phyloP scores from a whole-genome alignment of 495 filamentous ascomycete species.

The Neohortaea acidophila region DNA sequence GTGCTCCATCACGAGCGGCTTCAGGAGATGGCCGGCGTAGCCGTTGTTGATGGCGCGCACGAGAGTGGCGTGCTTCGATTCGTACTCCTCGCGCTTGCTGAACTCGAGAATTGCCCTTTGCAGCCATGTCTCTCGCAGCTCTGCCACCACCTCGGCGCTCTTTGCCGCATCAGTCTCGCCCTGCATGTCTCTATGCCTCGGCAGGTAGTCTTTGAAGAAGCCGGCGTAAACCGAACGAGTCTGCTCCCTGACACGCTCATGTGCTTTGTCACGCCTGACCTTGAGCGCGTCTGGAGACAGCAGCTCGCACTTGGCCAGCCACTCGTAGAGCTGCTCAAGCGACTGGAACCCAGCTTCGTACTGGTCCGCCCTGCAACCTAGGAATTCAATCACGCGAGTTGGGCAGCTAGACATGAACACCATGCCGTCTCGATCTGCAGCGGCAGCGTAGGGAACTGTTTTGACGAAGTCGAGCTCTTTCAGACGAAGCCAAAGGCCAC shows the following conservation, averaged over 20 bases:
- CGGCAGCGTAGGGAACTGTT: background rate
- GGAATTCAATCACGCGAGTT: slow-evolving; percentile 37
- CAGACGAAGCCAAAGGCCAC: slow-evolving; percentile 44
- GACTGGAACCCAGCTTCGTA: slow-evolving; percentile 32
- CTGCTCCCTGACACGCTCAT: slow-evolving; percentile 35
- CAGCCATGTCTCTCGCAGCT: slow-evolving; percentile 7
- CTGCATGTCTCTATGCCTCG: slow-evolving; percentile 3
- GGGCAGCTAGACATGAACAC: slow-evolving; percentile 43
- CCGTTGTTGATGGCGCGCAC: background rate
- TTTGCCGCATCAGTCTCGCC: background rate
- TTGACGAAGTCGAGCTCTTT: slow-evolving; percentile 32
- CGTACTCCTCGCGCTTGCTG: slow-evolving; percentile 19
- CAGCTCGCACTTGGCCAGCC: slow-evolving; percentile 35
- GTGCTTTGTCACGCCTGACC: slow-evolving; percentile 29
- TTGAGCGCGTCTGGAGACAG: slow-evolving; percentile 28
- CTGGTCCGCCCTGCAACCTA: slow-evolving; percentile 35
- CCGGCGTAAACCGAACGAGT: slow-evolving; percentile 32
- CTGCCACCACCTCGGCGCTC: background rate
- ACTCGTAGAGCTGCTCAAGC: slow-evolving; percentile 41
- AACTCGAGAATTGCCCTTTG: slow-evolving; percentile 20
- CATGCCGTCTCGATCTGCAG: slow-evolving; percentile 38
- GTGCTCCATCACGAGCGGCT: slow-evolving; percentile 3
- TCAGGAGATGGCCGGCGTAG: slow-evolving; percentile 1
- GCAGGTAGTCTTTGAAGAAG: slow-evolving; percentile 39
- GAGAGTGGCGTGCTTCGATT: slow-evolving; percentile 2